A percentile compares a stretch with the other conserved stretches of the same genome.
phyloP scores from a whole-genome alignment of 179 eudicot species.

The Silene noctiflora region DNA sequence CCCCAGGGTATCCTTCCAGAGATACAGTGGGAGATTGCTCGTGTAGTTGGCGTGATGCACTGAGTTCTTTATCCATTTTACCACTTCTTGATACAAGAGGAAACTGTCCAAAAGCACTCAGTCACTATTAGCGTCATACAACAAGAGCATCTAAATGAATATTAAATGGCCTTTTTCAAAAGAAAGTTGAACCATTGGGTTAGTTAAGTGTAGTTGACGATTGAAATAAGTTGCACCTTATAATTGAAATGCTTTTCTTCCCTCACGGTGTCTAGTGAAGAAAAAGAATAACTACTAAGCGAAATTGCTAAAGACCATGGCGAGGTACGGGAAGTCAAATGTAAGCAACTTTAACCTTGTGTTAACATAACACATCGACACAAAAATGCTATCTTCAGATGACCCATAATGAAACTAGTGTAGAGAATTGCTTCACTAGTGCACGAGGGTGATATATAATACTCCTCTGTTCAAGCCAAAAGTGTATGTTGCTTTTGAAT shows the following conservation, averaged over 20 bases:
- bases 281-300: not conserved
- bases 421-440: too few species aligned
- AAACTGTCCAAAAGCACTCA: constrained; percentile 44
- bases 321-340: too few species aligned
- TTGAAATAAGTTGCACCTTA: not conserved
- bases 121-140: not conserved
- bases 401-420: too few species aligned
- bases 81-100: constrained; percentile 86
- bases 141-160: not conserved
- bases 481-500: too few species aligned
- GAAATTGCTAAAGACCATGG: not conserved
- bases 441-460: too few species aligned
- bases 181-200: not conserved
- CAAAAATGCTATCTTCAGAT: too few species aligned
- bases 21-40: constrained; percentile 29
- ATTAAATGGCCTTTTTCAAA: not conserved
- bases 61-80: constrained; percentile 53
- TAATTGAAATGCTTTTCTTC: not conserved
- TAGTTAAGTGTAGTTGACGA: not conserved
- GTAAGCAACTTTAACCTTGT: too few species aligned
- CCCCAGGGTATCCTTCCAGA: constrained; percentile 75
- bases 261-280: too few species aligned
- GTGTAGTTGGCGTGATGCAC: constrained; percentile 34
- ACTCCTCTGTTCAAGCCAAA: too few species aligned
- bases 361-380: too few species aligned